Evolutionary conservation across 2,329 filamentous ascomycete genomes (phyloP), one percentile per base, ranked within the genome.

Genomic region (Epichloe sp.): DNA sequence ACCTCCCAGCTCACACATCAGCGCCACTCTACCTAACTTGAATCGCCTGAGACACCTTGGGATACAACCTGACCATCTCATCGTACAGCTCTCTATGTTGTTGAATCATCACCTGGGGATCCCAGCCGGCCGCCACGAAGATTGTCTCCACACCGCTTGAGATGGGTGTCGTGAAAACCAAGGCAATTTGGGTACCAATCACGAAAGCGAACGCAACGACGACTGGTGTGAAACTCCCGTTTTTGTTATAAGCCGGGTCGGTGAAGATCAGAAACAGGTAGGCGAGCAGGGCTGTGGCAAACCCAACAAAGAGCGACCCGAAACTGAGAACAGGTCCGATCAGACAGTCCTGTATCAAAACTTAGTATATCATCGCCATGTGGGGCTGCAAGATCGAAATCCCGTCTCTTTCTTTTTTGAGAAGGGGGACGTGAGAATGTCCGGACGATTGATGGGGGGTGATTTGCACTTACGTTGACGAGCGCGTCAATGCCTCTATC

Each of bases 141-240:
- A 95, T 86, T 0, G 90, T 94, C 58, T 95, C 86, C 55, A 95
- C 80, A n/a, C 91, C 91, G 60, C 84, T 90, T 56, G 83, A 83
- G 52, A 97, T 74, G 1, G 91, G 91, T 0, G 87, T 91, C 36
- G 91, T 86, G 69, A 96, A 94, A 56, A 95, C 80, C 65, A 94
- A 86, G 64, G 84, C 86, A 54, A 96, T 85, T 66, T 96, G 91
- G 57, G 95, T 70, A 6, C 91, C 91, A 56, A 96, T 90, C 49
- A 96, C 71, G 70, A 96, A 95, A 0, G 88, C 74, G 65, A 91
- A 94, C 0, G 87, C 87, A 63, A 95, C 78, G 17, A 95, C 77
- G 8, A 94, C 82, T 0, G 84, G 75, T 0, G 88, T 93, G 64
- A 82, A 94, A 19, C 71, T 73, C 52, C 82, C 80, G 11, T 74